Base-by-base conservation (phyloP, 2,329 filamentous ascomycete species). In the Aspergillus sp. region DNA sequence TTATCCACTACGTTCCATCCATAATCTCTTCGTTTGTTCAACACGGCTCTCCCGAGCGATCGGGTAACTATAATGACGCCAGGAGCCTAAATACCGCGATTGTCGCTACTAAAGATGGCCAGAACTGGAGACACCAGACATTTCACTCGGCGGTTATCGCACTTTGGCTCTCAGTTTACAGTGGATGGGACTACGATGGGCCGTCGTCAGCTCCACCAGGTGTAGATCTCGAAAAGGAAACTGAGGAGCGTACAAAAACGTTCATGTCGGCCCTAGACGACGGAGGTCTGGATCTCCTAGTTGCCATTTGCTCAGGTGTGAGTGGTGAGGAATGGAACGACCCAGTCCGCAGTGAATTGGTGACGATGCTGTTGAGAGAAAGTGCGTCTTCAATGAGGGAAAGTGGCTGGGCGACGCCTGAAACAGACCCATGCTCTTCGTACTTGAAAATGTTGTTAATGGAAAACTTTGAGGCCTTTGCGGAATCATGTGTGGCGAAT, bases 81-180 rank as follows among this genome's bases (percentile, higher is more conserved):
- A 84, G 89, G 62, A 81, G 85, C 39, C 76, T 97, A 1, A 87
- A 96, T 68, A 76, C 81, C 13, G 79, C 85, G 36, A 81, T 97
- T 20, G 85, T 88, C 63, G 82, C 84, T 38, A 82, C 84, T 17
- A 78, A 84, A 45, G 89, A 92, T 49, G 85, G 86, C 58, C 80
- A 88, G 42, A 77, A 82, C 15, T 96, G 92, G 90, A 80, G 83
- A 20, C 73, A 96, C 39, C 81, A 87, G 15, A 89, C 88, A 64
- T 82, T 98, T 12, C 89, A 93, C 66, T 90, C 93, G 45, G 89
- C 91, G 3, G 83, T 93, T 12, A 83, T 85, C 54, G 85, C 89
- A 4, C 92, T 90, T 83, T 99, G 95, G 95, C 83, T 97, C 47
- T 88, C 91, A 32, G 92, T 98, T 68, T 97, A 97, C 75, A 95